Conservation (phyloP, 2,329 filamentous ascomycete genomes). For the Helotiales sp. region DNA sequence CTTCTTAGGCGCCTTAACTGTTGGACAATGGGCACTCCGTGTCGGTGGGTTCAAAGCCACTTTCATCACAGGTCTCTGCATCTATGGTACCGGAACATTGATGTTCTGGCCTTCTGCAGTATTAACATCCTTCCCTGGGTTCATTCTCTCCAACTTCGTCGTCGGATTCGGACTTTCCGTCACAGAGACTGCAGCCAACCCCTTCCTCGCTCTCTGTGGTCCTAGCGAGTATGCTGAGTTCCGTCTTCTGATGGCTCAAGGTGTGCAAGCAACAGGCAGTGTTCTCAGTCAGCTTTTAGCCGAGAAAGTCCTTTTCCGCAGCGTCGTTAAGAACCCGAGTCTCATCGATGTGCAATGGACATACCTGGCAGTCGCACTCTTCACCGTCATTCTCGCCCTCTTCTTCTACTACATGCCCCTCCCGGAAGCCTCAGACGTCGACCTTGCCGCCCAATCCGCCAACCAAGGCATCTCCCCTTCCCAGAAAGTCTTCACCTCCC, state of each 20-base stretch:
- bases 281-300: constrained; percentile 75
- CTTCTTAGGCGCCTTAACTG: constrained; percentile 69
- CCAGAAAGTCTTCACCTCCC: constrained; percentile 26
- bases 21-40: constrained; percentile 73
- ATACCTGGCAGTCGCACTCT: constrained; percentile 78
- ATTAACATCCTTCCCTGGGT: constrained; percentile 75
- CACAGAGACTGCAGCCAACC: constrained; percentile 81
- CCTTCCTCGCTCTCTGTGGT: constrained; percentile 74
- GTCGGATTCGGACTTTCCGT: constrained; percentile 78
- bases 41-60: constrained; percentile 77
- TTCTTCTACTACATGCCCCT: constrained; percentile 73
- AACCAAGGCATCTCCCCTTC: constrained; percentile 31
- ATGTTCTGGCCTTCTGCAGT: constrained; percentile 86
- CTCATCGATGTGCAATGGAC: constrained; percentile 83
- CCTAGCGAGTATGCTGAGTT: constrained; percentile 75
- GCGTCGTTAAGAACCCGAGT: constrained; percentile 54
- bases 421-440: constrained; percentile 59
- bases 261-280: constrained; percentile 75
- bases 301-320: constrained; percentile 73
- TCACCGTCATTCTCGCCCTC: constrained; percentile 72
- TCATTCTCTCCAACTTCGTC: constrained; percentile 75
- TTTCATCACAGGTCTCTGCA: constrained; percentile 76
- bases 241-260: constrained; percentile 76
- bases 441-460: constrained; percentile 55
- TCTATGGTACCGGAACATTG: constrained; percentile 78